Conservation (phyloP, 148 eudicot genomes). For the Beta vulgaris region DNA sequence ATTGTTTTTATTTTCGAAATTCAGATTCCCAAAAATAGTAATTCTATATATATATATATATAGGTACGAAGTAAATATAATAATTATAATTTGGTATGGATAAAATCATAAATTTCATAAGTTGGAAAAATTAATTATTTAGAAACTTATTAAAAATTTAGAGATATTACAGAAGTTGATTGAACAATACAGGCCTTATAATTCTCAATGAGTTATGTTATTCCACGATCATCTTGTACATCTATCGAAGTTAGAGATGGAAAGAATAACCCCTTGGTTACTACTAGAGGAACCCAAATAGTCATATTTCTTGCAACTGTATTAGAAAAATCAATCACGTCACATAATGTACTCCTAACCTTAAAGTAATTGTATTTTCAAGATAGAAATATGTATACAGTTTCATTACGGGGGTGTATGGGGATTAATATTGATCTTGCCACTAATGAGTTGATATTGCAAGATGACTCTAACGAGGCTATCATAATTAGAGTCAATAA, state of each 20-base stretch:
- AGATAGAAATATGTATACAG: constrained; percentile 43
- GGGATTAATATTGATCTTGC: constrained; percentile 36
- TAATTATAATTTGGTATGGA: too few species aligned
- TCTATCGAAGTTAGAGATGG: not conserved
- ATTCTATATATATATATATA: too few species aligned
- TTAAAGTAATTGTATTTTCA: constrained; percentile 9
- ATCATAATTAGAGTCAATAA: constrained; percentile 37
- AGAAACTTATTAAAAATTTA: too few species aligned
- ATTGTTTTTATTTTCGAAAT: too few species aligned
- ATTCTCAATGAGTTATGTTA: not conserved
- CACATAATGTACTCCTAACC: not conserved
- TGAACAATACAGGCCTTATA: too few species aligned
- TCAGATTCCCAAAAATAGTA: too few species aligned
- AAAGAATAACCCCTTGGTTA: not conserved
- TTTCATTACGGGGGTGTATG: constrained; percentile 25
- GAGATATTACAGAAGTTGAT: too few species aligned
- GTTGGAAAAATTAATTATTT: too few species aligned
- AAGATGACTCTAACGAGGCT: constrained; percentile 40
- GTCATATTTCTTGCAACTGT: not conserved
- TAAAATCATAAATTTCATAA: too few species aligned
- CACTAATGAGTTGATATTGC: constrained; percentile 38
- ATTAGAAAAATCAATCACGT: not conserved
- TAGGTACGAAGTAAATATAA: too few species aligned
- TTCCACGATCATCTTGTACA: not conserved
- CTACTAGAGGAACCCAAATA: not conserved